A percentile compares a stretch with the other conserved stretches of the same genome.
Evolutionary conservation across 106 monocot species (phyloP).

Genomic region (Dioscorea zingiberensis): DNA sequence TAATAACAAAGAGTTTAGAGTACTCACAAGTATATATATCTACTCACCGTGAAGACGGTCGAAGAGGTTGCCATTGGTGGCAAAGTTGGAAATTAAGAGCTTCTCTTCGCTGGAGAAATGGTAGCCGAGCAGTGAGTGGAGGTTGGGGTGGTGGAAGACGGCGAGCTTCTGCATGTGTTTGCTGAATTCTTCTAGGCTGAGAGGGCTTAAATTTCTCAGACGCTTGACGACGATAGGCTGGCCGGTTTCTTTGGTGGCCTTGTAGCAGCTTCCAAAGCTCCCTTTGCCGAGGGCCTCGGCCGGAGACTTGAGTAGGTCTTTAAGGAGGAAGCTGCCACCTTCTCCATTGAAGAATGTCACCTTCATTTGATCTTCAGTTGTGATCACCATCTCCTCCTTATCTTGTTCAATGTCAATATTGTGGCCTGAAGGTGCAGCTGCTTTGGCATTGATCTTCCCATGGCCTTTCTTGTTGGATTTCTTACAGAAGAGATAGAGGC

Average conservation of each 20-base stretch:
- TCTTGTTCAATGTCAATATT: too few relatives aligned
- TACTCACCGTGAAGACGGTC: constrained; percentile 26
- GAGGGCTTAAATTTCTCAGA: constrained; percentile 18
- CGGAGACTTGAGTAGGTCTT: constrained; percentile 14
- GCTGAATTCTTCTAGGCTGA: constrained; percentile 20
- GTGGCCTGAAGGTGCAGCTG: background rate
- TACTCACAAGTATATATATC: background rate
- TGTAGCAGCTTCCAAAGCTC: constrained; percentile 21
- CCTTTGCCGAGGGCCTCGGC: constrained; percentile 27
- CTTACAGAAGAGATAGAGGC: background rate
- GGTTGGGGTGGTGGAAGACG: constrained; percentile 14
- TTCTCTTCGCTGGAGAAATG: constrained; percentile 16
- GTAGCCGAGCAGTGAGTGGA: constrained; percentile 25
- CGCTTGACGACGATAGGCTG: constrained; percentile 21
- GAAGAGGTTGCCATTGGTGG: constrained; percentile 14
- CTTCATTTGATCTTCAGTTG: background rate
- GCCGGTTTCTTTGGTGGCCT: constrained; percentile 2
- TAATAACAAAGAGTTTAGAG: too few relatives aligned
- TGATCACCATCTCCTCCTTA: too few relatives aligned
- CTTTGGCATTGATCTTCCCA: background rate
- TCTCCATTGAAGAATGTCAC: constrained; percentile 4
- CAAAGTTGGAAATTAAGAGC: constrained; percentile 18
- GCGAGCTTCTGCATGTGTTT: background rate
- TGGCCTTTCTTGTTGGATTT: too few relatives aligned
- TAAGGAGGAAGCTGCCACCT: constrained; percentile 3